Base-by-base conservation (phyloP, 148 eudicot genomes). In the Beta vulgaris region DNA sequence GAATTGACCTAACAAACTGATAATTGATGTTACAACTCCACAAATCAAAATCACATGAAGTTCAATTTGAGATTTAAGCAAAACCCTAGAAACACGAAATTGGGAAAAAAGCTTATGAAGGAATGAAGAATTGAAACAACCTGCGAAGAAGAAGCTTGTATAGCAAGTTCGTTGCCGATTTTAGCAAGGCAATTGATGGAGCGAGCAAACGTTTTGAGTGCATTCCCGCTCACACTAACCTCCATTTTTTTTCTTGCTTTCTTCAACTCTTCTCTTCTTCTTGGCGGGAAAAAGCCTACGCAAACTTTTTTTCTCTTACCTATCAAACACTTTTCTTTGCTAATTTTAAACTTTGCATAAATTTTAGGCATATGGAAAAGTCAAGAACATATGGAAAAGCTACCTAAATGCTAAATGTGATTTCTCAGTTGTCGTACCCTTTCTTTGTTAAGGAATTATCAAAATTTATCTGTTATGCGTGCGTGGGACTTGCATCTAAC, bases 141-240 rank as follows among this genome's bases (percentile, higher is more conserved):
- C 96, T 84, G 97, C 64, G 97, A 82, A 76, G 93, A 78, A 74
- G 97, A 85, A 74, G 93, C 91, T 86, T 92, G 97, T 75, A 95
- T 82, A 69, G 89, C 84, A 39, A 95, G 91, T 65, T 95, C 97
- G 81, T 92, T 91, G 76, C 97, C 98, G 77, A 95, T 87, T 78
- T 96, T 96, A 34, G 98, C 93, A 28, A 95, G 93, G 74, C 93
- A 88, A 60, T 91, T 87, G 74, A 95, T 87, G 64, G 92, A 85
- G 55, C 98, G 86, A 29, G 87, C 90, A 44, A 92, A 89, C 35
- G 93, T 91, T 61, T 95, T 95, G 39, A 95, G 86, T 6, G 91
- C 87, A 74, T 83, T 90, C 25, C 98, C 97, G 48, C 92, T 95
- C 19, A 95, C 73, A 44, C 84, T 87, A 34, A 84, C 88, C 85